Evolutionary conservation across 345 rosid genomes (phyloP).

Genomic region (Eucalyptus tenuipes): DNA sequence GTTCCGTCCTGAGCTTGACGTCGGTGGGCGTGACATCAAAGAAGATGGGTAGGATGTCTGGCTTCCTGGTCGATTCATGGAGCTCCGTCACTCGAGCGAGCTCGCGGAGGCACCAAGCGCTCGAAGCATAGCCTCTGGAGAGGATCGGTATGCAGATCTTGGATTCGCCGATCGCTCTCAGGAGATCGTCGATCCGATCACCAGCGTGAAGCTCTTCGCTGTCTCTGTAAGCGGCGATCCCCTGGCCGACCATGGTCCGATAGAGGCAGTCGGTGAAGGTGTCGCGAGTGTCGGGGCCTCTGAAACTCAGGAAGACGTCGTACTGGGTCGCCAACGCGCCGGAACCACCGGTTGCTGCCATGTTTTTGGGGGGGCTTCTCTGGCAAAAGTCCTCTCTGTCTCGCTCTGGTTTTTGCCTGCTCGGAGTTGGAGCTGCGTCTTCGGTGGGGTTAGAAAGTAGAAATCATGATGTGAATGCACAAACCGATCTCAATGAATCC

Average conservation of each 20-base stretch:
- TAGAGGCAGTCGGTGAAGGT: background rate
- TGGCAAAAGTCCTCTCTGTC: background rate
- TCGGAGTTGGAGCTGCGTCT: background rate
- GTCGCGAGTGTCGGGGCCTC: background rate
- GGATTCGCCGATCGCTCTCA: fast-evolving
- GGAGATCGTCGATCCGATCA: background rate
- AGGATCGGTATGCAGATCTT: background rate
- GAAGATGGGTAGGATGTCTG: background rate
- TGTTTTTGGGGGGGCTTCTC: background rate
- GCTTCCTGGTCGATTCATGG: background rate
- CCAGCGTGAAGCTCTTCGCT: background rate
- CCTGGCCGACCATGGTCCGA: background rate
- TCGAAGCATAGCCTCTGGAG: background rate
- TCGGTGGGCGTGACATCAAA: background rate
- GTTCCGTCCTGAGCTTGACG: background rate
- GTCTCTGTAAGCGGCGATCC: background rate
- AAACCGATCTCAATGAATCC: background rate
- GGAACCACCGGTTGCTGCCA: background rate
- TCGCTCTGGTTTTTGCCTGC: background rate
- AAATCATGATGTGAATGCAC: background rate
- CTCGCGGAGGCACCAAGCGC: background rate
- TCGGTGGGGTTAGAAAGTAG: background rate
- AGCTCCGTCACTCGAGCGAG: background rate
- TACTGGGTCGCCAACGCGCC: background rate
- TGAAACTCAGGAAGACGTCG: background rate